A percentile compares a stretch with the other conserved stretches of the same genome.
phyloP scores from a whole-genome alignment of 2,329 filamentous ascomycete species.

The Metarhizium humberi region DNA sequence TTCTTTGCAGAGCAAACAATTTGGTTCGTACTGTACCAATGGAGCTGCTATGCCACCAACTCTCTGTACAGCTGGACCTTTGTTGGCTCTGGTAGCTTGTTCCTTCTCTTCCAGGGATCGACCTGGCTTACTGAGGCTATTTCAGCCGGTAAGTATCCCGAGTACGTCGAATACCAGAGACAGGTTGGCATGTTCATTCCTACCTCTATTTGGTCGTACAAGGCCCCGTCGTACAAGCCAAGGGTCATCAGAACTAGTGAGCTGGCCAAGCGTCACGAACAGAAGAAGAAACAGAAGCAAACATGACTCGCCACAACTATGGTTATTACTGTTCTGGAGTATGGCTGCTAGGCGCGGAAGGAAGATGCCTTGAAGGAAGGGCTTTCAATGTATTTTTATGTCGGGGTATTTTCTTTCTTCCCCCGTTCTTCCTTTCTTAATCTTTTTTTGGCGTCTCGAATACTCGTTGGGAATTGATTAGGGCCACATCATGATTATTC shows the following conservation, averaged over 20 bases:
- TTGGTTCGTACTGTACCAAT: conserved; percentile 83
- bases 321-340: background rate
- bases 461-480: too few species aligned
- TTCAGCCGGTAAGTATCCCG: conserved; percentile 72
- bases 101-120: conserved; percentile 81
- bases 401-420: too few species aligned
- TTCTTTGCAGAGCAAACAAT: conserved; percentile 87
- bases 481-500: background rate
- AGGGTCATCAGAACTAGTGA: conserved; percentile 44
- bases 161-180: conserved; percentile 77
- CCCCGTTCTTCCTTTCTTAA: too few species aligned
- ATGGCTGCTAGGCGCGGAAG: background rate
- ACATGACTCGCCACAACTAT: background rate
- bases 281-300: conserved; percentile 28
- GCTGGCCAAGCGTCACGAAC: conserved; percentile 33
- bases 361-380: too few species aligned
- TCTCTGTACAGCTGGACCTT: conserved; percentile 71
- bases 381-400: too few species aligned
- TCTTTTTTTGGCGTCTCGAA: too few species aligned
- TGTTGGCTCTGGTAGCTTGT: conserved; percentile 57
- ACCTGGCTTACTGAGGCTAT: conserved; percentile 82
- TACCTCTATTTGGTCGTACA: conserved; percentile 34
- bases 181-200: conserved; percentile 81
- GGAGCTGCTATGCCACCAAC: conserved; percentile 68
- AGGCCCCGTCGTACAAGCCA: conserved; percentile 25